phyloP scores from a whole-genome alignment of 2,329 filamentous ascomycete species.

The Colletotrichum cordylinicola region DNA sequence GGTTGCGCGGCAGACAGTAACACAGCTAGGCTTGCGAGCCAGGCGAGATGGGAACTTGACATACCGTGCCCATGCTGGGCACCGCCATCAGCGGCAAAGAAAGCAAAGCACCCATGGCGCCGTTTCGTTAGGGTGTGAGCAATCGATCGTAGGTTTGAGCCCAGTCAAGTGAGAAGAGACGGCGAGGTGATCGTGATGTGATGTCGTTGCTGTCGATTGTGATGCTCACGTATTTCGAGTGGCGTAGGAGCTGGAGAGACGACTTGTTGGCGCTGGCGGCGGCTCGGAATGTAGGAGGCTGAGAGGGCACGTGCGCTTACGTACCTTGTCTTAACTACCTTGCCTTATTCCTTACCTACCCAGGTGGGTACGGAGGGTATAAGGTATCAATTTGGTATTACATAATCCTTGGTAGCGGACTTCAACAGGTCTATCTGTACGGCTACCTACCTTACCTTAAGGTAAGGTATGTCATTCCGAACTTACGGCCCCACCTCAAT shows the following conservation, averaged over 20 bases:
- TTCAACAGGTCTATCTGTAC: too few species aligned
- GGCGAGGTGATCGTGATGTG: neutral
- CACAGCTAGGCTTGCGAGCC: neutral
- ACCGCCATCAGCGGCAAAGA: conserved; percentile 89
- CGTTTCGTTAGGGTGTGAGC: neutral
- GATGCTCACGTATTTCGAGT: neutral
- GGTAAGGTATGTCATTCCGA: neutral
- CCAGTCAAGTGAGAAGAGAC: neutral
- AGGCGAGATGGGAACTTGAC: conserved; percentile 38
- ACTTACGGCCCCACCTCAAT: neutral
- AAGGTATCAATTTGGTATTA: too few species aligned
- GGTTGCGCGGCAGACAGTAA: neutral
- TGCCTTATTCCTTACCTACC: neutral
- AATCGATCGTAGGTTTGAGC: neutral
- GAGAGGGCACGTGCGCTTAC: neutral
- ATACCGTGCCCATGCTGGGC: conserved; percentile 84
- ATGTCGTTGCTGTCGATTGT: neutral
- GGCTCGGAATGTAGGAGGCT: neutral
- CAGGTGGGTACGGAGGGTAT: too few species aligned
- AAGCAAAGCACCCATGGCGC: conserved; percentile 84
- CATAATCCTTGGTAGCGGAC: too few species aligned
- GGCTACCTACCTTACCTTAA: too few species aligned
- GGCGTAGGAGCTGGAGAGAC: neutral
- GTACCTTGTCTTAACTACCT: neutral
- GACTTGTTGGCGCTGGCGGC: neutral